phyloP scores from a whole-genome alignment of 176 grass and related monocot species.

The Eragrostis nindensis region DNA sequence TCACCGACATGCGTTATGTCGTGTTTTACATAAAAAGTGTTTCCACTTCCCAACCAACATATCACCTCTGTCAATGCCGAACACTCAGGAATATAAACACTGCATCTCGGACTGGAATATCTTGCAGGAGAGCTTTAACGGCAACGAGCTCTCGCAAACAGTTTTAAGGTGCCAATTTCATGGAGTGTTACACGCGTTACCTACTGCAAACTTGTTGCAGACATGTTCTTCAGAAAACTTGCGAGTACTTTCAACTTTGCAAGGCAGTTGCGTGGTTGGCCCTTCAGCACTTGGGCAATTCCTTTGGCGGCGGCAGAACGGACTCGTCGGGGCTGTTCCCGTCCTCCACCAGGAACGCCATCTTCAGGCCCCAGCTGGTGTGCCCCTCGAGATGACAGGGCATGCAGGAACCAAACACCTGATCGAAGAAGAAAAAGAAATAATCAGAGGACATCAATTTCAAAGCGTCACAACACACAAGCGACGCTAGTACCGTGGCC shows the following conservation, averaged over 20 bases:
- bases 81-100: too few species aligned
- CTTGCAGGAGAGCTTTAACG: not conserved
- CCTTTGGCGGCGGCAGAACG: conserved; percentile 50
- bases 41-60: too few species aligned
- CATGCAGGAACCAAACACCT: conserved; percentile 81
- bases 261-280: too few species aligned
- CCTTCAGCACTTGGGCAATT: not conserved
- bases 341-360: conserved; percentile 68
- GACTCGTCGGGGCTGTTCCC: conserved; percentile 45
- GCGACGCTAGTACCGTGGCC: not conserved
- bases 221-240: not conserved
- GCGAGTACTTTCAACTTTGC: too few species aligned
- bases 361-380: conserved; percentile 59
- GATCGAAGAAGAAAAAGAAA: too few species aligned
- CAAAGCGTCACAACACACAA: not conserved
- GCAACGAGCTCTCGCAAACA: not conserved
- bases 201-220: not conserved
- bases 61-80: too few species aligned
- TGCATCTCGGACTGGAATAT: not conserved
- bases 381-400: conserved; percentile 69
- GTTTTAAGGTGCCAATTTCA: too few species aligned
- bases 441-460: too few species aligned
- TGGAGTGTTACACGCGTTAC: not conserved
- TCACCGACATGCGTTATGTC: not conserved
- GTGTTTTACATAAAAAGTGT: too few species aligned